A percentile compares a stretch with the other conserved stretches of the same genome.
These are phyloP conservation scores for Austroboletus olivaceoglutinosus DNA, from an alignment of 1,284 basidiomycete species.

Conservation along the genomic window DNA sequence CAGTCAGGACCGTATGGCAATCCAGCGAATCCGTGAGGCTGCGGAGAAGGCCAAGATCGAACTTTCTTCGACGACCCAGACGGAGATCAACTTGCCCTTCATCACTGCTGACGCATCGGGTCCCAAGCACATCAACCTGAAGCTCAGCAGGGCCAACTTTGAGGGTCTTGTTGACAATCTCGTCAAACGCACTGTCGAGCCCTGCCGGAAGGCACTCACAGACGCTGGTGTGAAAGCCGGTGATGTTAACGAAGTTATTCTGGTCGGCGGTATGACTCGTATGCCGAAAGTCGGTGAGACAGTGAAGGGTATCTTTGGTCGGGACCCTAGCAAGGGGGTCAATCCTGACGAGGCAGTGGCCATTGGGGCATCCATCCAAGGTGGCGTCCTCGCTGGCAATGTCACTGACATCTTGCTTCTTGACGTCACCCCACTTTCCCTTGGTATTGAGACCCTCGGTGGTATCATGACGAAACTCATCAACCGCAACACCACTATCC, in stretches of 20 bases:
- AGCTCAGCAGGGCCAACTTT: constrained; percentile 86
- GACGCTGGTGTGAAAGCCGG: constrained; percentile 92
- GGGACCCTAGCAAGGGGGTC: constrained; percentile 96
- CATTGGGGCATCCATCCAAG: constrained; percentile 91
- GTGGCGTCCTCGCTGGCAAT: constrained; percentile 94
- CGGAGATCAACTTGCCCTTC: constrained; percentile 96
- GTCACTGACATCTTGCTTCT: constrained; percentile 96
- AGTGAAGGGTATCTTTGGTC: constrained; percentile 87
- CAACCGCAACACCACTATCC: constrained; percentile 97
- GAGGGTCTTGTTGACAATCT: constrained; percentile 83
- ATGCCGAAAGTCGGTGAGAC: constrained; percentile 96
- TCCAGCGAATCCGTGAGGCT: constrained; percentile 98
- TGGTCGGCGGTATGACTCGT: constrained; percentile 97
- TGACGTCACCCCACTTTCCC: constrained; percentile 93
- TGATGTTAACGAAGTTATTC: constrained; percentile 95
- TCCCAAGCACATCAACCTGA: constrained; percentile 95
- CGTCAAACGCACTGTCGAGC: constrained; percentile 90
- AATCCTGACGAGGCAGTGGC: constrained; percentile 97
- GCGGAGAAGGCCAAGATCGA: constrained; percentile 99
- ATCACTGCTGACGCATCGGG: constrained; percentile 94
- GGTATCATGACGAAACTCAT: constrained; percentile 98
- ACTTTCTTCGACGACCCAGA: constrained; percentile 89
- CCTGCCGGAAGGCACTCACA: constrained; percentile 92
- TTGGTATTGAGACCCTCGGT: constrained; percentile 96
- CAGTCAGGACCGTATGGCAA: constrained; percentile 89